Base-by-base conservation (phyloP, 257 asterid genomes). In the Solanum megistacrolobum region DNA sequence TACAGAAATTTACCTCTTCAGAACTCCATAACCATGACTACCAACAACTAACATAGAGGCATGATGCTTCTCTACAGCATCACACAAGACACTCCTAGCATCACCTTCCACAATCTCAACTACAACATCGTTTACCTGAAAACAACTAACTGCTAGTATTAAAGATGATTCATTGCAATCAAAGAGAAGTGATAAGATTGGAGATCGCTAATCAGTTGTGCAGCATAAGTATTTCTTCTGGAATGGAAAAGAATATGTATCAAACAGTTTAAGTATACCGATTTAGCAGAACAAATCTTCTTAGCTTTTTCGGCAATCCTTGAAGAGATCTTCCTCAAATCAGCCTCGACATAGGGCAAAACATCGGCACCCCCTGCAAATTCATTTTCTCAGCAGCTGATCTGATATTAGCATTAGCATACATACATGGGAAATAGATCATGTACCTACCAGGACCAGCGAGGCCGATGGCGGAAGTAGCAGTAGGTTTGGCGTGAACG, bases 1-100 rank as follows among this genome's bases (percentile, higher is more conserved):
- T 86, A 23, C 69, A 12, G 5, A 5, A 11, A 39, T 46, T 21
- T 91, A 94, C 99, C 99, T 94, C 94, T 94, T 96, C 71, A 96
- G 93, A 65, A 96, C 98, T 92, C 99, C 98, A 93, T 96, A 96
- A 58, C 98, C 99, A 91, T 96, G 99, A 71, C 98, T 95, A 23
- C 99, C 98, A 34, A 96, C 93, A 73, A 94, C 97, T 83, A 96
- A 87, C 32, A 95, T 27, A 69, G 98, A 91, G 62, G 99, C 99
- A 35, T 93, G 91, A 89, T 95, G 93, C 89, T 87, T 94, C 34
- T 96, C 98, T 78, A 96, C 99, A 86, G 98, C 94, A 72, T 96
- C 98, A 29, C 98, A 95, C 9, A 96, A 94, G 88, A 93, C 98
- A 88, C 91, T 94, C 92, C 98, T 91, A 34, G 98, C 91, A 95